A percentile compares a stretch with the other conserved stretches of the same genome.
Conservation (phyloP, 495 filamentous ascomycete genomes). For the Tetracladium marchalianum region DNA sequence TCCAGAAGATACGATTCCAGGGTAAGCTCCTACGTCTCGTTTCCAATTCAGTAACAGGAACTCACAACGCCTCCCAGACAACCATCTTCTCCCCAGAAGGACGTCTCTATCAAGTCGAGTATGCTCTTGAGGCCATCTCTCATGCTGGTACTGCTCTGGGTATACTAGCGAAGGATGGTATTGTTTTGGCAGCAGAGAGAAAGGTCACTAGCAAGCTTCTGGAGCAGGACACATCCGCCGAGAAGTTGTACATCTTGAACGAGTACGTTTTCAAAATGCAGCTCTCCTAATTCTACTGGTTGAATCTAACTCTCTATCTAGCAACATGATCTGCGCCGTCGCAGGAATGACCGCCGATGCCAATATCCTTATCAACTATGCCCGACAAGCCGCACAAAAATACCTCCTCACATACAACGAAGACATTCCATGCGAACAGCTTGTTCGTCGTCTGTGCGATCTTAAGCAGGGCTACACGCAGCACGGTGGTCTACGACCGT, state of each 20-base stretch:
- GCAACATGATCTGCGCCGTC: conserved; percentile 99
- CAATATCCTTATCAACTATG: conserved; percentile 99
- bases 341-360: conserved; percentile 99
- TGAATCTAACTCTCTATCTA: conserved; percentile 24
- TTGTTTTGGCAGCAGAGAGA: conserved; percentile 96
- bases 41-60: conserved; percentile 12
- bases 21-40: conserved; percentile 42
- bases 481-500: conserved; percentile 92
- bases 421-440: conserved; percentile 98
- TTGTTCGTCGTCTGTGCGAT: conserved; percentile 93
- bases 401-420: conserved; percentile 99
- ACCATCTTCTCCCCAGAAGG: conserved; percentile 99
- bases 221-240: conserved; percentile 97
- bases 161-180: conserved; percentile 94
- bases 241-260: conserved; percentile 99
- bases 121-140: conserved; percentile 96
- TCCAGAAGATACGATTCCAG: conserved; percentile 97
- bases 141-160: conserved; percentile 95
- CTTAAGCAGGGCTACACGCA: conserved; percentile 99
- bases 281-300: background rate
- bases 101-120: conserved; percentile 97
- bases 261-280: conserved; percentile 51
- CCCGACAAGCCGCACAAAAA: conserved; percentile 88
- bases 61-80: conserved; percentile 55
- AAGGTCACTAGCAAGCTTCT: conserved; percentile 99